Evolutionary conservation across 441 rosid species (phyloP), one percentile per base, ranked within the genome.

Genomic region (Erysimum cheiri): DNA sequence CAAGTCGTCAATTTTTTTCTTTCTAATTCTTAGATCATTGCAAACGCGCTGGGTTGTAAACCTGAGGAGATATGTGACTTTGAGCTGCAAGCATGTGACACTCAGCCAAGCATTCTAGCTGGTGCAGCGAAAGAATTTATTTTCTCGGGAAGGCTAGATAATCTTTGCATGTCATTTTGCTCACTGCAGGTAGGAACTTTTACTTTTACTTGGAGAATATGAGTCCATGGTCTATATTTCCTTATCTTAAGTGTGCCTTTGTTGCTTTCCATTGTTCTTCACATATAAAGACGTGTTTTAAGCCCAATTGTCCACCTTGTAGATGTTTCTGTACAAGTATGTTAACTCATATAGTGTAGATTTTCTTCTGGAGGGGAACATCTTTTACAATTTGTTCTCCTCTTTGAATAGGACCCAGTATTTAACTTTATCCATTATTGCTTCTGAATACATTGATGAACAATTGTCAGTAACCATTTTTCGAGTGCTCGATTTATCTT

Each of bases 21-120:
- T 60, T 49, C 40, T 70, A 50, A 53, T 50, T 56, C 47, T 36
- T 76, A 96, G 97, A 82, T 87, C 72, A 84, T 96, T 54, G 96
- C 96, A 31, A 67, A 63, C 50, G 80, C 85, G 47, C 76, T 87
- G 61, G 86, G 89, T 26, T 96, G 97, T 75, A 69, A 79, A 66
- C 84, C 91, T 37, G 88, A 80, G 49, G 90, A 82, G 78, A 96
- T 93, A 73, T 89, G 85, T 55, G 97, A 96, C 78, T 93, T 93
- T 83, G 99, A 96, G 81, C 81, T 96, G 80, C 99, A 96, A 89
- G 96, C 90, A 54, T 96, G 99, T 69, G 99, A 96, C 78, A 89
- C 98, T 66, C 99, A 96, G 75, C 97, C 91, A 29, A 91, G 97
- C 77, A 64, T 82, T 70, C 79, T 88, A 58, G 99, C 80, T 47